Evolutionary conservation across 768 basidiomycete genomes (phyloP).

Genomic region (Rhizopogon vinicolor): DNA sequence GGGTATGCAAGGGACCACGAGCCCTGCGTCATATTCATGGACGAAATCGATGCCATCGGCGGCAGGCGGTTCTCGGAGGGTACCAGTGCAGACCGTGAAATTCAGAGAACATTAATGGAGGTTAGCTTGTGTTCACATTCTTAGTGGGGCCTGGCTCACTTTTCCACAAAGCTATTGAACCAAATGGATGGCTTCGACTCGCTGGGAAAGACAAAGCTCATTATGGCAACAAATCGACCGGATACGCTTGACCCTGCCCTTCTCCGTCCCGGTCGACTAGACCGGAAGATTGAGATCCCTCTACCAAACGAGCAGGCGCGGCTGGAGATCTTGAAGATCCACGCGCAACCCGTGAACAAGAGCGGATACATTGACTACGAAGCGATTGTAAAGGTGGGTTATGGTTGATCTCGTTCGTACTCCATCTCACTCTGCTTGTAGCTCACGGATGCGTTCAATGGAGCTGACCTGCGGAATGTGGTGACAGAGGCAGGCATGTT

Average conservation of each 20-base stretch:
- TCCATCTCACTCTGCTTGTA: conserved; percentile 21
- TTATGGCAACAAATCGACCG: conserved; percentile 99
- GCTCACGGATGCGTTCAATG: conserved; percentile 92
- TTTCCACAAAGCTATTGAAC: conserved; percentile 71
- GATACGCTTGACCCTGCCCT: conserved; percentile 98
- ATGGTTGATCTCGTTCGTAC: not conserved
- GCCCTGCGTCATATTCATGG: conserved; percentile 99
- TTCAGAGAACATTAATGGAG: conserved; percentile 98
- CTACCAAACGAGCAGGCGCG: conserved; percentile 97
- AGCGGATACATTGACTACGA: conserved; percentile 95
- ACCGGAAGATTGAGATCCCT: conserved; percentile 97
- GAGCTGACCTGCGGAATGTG: conserved; percentile 93
- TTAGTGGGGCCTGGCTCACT: not conserved
- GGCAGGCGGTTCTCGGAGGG: conserved; percentile 90
- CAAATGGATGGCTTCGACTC: conserved; percentile 99
- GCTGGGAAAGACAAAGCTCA: conserved; percentile 90
- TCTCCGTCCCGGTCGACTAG: conserved; percentile 91
- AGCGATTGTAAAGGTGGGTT: conserved; percentile 86
- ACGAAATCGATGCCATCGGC: conserved; percentile 97
- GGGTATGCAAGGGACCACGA: conserved; percentile 97
- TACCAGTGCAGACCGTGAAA: conserved; percentile 96
- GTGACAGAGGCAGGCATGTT: conserved; percentile 98
- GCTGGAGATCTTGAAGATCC: conserved; percentile 96
- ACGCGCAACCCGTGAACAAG: conserved; percentile 92
- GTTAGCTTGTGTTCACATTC: conserved; percentile 27